phyloP scores from a whole-genome alignment of 257 asterid genomes.

The Buddleja alternifolia region DNA sequence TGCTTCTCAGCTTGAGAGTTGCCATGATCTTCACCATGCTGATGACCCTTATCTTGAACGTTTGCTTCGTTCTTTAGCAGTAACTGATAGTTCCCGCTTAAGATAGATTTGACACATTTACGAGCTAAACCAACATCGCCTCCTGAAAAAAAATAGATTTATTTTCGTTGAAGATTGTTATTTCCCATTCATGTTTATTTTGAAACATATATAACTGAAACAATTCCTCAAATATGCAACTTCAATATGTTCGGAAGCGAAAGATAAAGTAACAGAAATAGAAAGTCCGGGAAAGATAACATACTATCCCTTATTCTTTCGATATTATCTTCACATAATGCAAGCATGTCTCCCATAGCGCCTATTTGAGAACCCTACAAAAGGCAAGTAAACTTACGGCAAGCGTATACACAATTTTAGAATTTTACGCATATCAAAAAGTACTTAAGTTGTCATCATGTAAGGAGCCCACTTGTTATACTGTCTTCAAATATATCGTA shows the following conservation, averaged over 20 bases:
- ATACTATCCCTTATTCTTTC: constrained; percentile 43
- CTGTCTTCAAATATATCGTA: not conserved
- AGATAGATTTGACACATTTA: constrained; percentile 16
- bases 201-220: too few relatives aligned
- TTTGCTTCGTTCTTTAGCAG: constrained; percentile 20
- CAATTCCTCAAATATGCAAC: not conserved
- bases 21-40: constrained; percentile 8
- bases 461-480: not conserved
- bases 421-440: not conserved
- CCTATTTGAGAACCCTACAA: constrained; percentile 37
- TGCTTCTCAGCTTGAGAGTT: constrained; percentile 14
- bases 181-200: too few relatives aligned
- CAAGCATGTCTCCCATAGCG: constrained; percentile 33
- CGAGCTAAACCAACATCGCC: constrained; percentile 39
- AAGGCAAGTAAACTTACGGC: constrained; percentile 11
- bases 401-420: not conserved
- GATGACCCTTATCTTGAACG: constrained; percentile 17
- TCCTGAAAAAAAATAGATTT: constrained; percentile 24
- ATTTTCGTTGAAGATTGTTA: too few relatives aligned
- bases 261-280: not conserved
- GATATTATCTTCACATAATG: constrained; percentile 30
- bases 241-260: not conserved
- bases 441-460: not conserved
- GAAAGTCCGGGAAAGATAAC: constrained; percentile 1
- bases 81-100: constrained; percentile 21